A percentile compares a stretch with the other conserved stretches of the same genome.
phyloP scores from a whole-genome alignment of 176 grass and related monocot species.

The Oryza glumipatula region DNA sequence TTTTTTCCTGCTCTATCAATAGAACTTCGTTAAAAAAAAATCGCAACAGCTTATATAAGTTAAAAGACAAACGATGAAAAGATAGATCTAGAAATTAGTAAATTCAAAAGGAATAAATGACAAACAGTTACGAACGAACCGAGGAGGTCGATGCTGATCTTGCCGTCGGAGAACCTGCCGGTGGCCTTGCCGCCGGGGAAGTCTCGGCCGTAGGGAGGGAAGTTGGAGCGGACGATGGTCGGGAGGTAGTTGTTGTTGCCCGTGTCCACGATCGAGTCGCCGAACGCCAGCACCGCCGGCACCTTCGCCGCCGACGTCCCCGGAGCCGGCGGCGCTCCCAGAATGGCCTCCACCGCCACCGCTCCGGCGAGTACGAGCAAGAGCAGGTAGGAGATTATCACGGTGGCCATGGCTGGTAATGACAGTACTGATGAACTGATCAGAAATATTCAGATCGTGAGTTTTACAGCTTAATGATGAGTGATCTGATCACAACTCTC shows the following conservation, averaged over 20 bases:
- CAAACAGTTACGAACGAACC: background rate
- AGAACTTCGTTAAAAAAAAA: too few relatives aligned
- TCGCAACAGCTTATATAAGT: too few relatives aligned
- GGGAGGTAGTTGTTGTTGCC: constrained; percentile 66
- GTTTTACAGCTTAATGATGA: too few relatives aligned
- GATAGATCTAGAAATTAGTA: too few relatives aligned
- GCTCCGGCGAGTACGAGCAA: background rate
- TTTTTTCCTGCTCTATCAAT: too few relatives aligned
- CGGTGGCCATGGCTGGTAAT: background rate
- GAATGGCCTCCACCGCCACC: background rate
- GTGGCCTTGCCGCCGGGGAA: constrained; percentile 56
- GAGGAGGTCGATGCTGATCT: constrained; percentile 55
- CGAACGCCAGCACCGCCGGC: constrained; percentile 55
- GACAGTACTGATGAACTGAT: background rate
- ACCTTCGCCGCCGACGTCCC: constrained; percentile 17
- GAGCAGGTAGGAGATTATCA: background rate
- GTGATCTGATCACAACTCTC: too few relatives aligned
- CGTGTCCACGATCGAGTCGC: constrained; percentile 69
- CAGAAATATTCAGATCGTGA: too few relatives aligned
- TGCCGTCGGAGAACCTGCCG: constrained; percentile 70
- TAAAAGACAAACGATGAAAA: too few relatives aligned
- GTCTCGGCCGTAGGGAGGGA: constrained; percentile 64
- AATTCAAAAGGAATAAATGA: background rate
- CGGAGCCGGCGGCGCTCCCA: constrained; percentile 5
- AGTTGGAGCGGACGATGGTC: constrained; percentile 42